These are phyloP conservation scores for Solanum dulcamara DNA, from an alignment of 257 asterid species.

Conservation along the genomic window DNA sequence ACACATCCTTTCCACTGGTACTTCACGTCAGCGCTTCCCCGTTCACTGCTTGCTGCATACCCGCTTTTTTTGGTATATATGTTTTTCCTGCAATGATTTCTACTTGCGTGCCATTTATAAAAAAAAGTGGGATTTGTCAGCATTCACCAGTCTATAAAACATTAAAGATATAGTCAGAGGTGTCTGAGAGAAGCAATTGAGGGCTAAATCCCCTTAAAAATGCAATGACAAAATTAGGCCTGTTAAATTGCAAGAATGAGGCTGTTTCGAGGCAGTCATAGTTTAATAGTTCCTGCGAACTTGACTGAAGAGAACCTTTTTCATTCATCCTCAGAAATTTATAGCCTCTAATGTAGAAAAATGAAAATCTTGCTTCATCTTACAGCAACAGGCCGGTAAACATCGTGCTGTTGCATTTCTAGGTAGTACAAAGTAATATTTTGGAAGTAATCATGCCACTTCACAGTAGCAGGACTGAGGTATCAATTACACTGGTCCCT, in stretches of 20 bases:
- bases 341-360: not conserved
- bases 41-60: conserved; percentile 79
- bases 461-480: not conserved
- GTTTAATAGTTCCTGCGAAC: not conserved
- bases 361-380: not conserved
- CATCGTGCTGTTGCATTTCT: not conserved
- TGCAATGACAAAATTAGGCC: not conserved
- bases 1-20: conserved; percentile 92
- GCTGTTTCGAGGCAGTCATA: not conserved
- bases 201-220: not conserved
- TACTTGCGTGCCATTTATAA: not conserved
- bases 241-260: not conserved
- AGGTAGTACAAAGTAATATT: not conserved
- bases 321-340: not conserved
- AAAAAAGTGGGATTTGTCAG: not conserved
- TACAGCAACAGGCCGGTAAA: not conserved
- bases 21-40: conserved; percentile 97
- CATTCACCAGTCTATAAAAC: not conserved
- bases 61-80: conserved; percentile 83
- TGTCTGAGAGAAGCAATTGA: not conserved
- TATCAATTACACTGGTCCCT: not conserved
- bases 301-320: not conserved
- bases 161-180: not conserved
- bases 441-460: not conserved
- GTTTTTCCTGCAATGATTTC: not conserved